Percentiles rank a stretch among this genome's conserved stretches.
Evolutionary conservation across 495 filamentous ascomycete genomes (phyloP).

Genomic region (Annulohypoxylon moriforme): DNA sequence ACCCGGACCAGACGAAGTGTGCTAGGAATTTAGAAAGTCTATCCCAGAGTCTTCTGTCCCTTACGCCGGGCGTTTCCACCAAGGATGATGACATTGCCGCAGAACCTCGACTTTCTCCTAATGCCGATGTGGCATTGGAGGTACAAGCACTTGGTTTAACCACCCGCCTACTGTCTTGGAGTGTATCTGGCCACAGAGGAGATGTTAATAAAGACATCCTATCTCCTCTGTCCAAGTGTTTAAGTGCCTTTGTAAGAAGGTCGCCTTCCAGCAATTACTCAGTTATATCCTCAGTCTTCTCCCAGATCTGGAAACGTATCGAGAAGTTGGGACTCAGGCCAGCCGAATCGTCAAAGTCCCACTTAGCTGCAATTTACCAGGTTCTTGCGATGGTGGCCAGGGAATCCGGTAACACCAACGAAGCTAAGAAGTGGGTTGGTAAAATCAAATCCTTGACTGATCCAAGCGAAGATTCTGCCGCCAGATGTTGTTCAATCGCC

Average conservation of each 20-base stretch:
- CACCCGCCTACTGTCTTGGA: conserved; percentile 76
- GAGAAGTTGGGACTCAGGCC: conserved; percentile 37
- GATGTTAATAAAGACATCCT: conserved; percentile 76
- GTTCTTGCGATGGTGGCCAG: conserved; percentile 55
- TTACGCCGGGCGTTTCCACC: conserved; percentile 68
- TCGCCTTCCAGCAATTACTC: conserved; percentile 51
- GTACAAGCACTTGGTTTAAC: conserved; percentile 76
- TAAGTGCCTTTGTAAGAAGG: conserved; percentile 70
- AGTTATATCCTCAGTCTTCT: conserved; percentile 38
- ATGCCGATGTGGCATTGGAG: conserved; percentile 68
- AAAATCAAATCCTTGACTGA: conserved; percentile 50
- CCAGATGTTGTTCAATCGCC: conserved; percentile 55
- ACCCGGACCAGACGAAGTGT: conserved; percentile 66
- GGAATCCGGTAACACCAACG: conserved; percentile 55
- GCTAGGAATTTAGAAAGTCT: conserved; percentile 76
- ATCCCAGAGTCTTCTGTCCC: conserved; percentile 72
- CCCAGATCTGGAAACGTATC: conserved; percentile 47
- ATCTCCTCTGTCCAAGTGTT: conserved; percentile 73
- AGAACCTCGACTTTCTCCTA: conserved; percentile 63
- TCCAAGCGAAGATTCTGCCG: conserved; percentile 54
- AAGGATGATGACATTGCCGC: conserved; percentile 62
- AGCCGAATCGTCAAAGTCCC: conserved; percentile 44
- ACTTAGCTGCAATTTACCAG: conserved; percentile 55
- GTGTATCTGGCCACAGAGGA: conserved; percentile 72
- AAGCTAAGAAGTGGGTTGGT: conserved; percentile 63